Conservation (phyloP, 169 alveolate species). For the Perkinsus olseni region DNA sequence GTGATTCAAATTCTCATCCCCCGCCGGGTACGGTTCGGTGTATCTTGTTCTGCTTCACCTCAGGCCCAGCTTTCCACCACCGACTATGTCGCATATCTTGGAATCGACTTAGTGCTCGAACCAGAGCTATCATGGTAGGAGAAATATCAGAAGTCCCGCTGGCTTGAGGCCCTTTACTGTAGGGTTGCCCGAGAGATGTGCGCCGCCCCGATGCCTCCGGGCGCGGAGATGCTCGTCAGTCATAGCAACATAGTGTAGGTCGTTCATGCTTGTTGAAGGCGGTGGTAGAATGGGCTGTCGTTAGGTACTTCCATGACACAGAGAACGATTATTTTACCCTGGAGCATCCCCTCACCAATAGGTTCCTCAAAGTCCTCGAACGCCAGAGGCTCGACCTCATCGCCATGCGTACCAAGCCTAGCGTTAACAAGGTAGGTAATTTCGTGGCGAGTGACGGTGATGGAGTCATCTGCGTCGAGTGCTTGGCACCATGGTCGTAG, state of each 20-base stretch:
- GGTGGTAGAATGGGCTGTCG: background rate
- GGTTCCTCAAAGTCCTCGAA: slow-evolving; percentile 25
- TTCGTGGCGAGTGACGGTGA: too few relatives aligned
- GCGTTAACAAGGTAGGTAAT: slow-evolving; percentile 17
- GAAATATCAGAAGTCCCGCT: too few relatives aligned
- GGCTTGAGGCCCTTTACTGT: too few relatives aligned
- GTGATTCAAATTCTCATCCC: too few relatives aligned
- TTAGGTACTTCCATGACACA: slow-evolving; percentile 8
- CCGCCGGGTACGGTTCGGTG: too few relatives aligned
- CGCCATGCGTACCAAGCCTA: slow-evolving; percentile 30
- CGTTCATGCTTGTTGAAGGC: too few relatives aligned
- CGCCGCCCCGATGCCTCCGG: slow-evolving; percentile 34
- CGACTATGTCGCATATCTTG: slow-evolving; percentile 22
- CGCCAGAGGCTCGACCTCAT: slow-evolving; percentile 25
- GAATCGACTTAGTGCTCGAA: slow-evolving; percentile 28
- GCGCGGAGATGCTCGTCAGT: background rate
- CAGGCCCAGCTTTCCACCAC: background rate
- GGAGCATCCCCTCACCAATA: slow-evolving; percentile 32
- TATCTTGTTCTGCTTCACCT: too few relatives aligned
- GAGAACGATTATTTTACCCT: slow-evolving; percentile 28
- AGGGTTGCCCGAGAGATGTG: slow-evolving; percentile 28
- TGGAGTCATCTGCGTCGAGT: too few relatives aligned
- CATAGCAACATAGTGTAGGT: background rate
- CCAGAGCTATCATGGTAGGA: slow-evolving; percentile 27
- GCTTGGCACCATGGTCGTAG: too few relatives aligned